phyloP scores from a whole-genome alignment of 2,329 filamentous ascomycete species.

The Ambrosiella cleistominuta region DNA sequence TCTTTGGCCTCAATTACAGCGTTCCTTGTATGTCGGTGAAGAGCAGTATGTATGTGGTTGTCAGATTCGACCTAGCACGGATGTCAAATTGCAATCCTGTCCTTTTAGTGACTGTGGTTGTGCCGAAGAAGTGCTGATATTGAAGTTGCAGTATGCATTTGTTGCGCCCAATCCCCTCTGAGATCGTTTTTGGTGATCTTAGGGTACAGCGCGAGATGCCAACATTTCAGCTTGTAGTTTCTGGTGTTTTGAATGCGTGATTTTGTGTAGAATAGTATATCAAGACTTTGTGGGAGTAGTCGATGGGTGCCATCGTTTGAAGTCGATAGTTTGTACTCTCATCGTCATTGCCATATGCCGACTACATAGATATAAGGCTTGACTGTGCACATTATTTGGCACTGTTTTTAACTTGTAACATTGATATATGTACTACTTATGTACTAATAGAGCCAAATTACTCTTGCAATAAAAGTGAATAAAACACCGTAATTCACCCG shows the following conservation, averaged over 20 bases:
- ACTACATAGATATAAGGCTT: too few species aligned
- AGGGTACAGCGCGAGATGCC: constrained; percentile 3
- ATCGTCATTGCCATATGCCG: too few species aligned
- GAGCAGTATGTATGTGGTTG: constrained; percentile 1
- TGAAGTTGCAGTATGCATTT: constrained; percentile 19
- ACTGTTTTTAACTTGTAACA: too few species aligned
- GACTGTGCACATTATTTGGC: too few species aligned
- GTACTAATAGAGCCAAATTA: too few species aligned
- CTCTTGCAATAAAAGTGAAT: neutral
- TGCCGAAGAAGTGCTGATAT: constrained; percentile 99
- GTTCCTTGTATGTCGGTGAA: neutral
- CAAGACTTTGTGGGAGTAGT: too few species aligned
- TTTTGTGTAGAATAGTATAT: neutral
- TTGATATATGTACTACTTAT: too few species aligned
- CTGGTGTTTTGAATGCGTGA: neutral
- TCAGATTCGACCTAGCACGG: constrained; percentile 47
- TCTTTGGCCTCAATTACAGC: neutral
- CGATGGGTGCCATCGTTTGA: too few species aligned
- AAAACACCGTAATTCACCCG: neutral
- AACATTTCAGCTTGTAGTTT: constrained; percentile 1
- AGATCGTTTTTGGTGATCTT: neutral
- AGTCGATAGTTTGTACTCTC: too few species aligned
- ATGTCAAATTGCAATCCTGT: constrained; percentile 99
- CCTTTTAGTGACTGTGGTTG: constrained; percentile 70
- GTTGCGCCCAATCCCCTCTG: neutral